Evolutionary conservation across 2,329 filamentous ascomycete genomes (phyloP), one percentile per base, ranked within the genome.

Genomic region (Leptographium galeiforme): DNA sequence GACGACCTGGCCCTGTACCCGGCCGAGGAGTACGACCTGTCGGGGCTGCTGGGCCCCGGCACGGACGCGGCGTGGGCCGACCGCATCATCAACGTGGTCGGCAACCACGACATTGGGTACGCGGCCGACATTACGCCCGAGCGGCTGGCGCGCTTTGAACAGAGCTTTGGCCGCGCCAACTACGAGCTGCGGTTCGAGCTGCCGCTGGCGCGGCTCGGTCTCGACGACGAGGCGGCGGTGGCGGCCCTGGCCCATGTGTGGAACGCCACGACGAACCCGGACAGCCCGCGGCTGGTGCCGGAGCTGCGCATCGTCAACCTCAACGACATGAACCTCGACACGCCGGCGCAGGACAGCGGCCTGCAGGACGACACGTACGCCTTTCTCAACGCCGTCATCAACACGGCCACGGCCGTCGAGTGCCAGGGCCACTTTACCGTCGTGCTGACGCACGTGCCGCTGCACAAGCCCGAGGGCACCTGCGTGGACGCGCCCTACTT

Each of bases 61-160:
- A 8, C 66, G 8, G 34, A 72, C 49, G 68, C 72, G 7, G 67
- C 68, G 2, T 97, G 93, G 93, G 68, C 74, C n/a, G 76, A 73
- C 43, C 79, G 85, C 53, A 75, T 96, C 58, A 89, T 98, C 65
- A 94, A 95, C 60, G 81, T 97, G 32, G 89, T 83, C 0, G 93
- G 93, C 1, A 98, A 98, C 63, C 93, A 98, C 65, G 93, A 98
- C 66, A 84, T 98, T 63, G 93, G 93, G 38, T 98, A 98, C 65
- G 89, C 90, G 0, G 93, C 93, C 4, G 93, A 98, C 66, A 76
- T 97, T 57, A 89, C 85, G 43, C 70, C 76, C n/a, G 75, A 81
- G 57, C 81, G 89, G 4, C 74, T 96, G 53, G 73, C 79, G 33
- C 79, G 93, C 1, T 98, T 97, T 64, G 89, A 95, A 68, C 75